Evolutionary conservation across 2,329 filamentous ascomycete genomes (phyloP).

Genomic region (Nothophaeocryptopus gaeumannii): DNA sequence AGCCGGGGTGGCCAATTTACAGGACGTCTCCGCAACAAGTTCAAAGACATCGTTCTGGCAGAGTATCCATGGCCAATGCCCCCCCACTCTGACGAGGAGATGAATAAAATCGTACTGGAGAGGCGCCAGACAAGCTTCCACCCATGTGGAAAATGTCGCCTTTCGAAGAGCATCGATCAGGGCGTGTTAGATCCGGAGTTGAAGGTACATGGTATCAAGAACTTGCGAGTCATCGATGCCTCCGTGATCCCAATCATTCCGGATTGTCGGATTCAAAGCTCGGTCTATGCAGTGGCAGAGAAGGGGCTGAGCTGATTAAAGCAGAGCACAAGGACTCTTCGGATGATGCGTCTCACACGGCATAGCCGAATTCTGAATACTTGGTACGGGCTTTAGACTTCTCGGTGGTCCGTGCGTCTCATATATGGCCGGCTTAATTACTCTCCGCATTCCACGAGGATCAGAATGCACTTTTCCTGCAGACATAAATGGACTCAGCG

Average conservation of each 20-base stretch:
- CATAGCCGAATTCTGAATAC: too few relatives aligned
- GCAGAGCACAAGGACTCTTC: slow-evolving; percentile 11
- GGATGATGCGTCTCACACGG: not conserved
- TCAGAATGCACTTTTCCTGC: too few relatives aligned
- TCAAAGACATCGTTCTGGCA: not conserved
- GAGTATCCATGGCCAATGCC: slow-evolving; percentile 2
- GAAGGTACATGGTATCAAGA: slow-evolving; percentile 23
- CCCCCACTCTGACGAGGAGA: not conserved
- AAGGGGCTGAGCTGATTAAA: slow-evolving; percentile 14
- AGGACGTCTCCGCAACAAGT: not conserved
- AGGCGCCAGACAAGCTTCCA: slow-evolving; percentile 15
- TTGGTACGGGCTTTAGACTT: too few relatives aligned
- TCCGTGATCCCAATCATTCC: slow-evolving; percentile 18
- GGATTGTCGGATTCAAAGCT: slow-evolving; percentile 16
- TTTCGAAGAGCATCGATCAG: slow-evolving; percentile 18
- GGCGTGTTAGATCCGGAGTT: slow-evolving; percentile 25
- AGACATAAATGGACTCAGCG: too few relatives aligned
- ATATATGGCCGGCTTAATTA: too few relatives aligned
- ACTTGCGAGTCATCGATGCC: slow-evolving; percentile 27
- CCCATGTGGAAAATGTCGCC: slow-evolving; percentile 22
- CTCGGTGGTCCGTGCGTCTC: too few relatives aligned
- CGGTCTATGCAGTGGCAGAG: slow-evolving; percentile 18
- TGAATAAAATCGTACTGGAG: not conserved
- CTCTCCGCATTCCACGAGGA: too few relatives aligned
- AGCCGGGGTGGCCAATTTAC: slow-evolving; percentile 10